Percentiles rank a stretch among this genome's conserved stretches.
phyloP scores from a whole-genome alignment of 306 rosid genomes.

The Cicer arietinum region DNA sequence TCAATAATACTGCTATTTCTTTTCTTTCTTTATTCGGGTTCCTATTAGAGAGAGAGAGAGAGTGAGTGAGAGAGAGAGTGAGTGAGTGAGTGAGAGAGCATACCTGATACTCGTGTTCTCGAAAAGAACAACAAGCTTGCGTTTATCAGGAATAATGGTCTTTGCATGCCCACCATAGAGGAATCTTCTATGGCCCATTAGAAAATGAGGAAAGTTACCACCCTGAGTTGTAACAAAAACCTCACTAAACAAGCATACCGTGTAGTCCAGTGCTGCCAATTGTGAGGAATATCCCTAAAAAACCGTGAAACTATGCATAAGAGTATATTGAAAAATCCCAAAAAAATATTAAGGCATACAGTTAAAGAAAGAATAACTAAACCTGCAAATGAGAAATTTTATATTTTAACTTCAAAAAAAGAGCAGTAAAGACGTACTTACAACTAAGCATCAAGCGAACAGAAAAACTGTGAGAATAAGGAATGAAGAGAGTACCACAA shows the following conservation, averaged over 20 bases:
- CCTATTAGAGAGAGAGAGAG: background rate
- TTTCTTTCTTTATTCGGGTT: no score
- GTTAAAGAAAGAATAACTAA: background rate
- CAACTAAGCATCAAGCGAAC: conserved; percentile 26
- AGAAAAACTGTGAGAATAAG: conserved; percentile 1
- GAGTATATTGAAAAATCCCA: conserved; percentile 34
- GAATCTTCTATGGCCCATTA: conserved; percentile 97
- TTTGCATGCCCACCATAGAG: conserved; percentile 81
- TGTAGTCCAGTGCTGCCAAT: conserved; percentile 94
- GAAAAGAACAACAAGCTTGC: conserved; percentile 79
- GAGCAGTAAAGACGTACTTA: conserved; percentile 8
- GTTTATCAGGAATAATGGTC: conserved; percentile 93
- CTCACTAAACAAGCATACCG: conserved; percentile 84
- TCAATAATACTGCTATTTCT: no score
- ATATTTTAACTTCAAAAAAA: conserved; percentile 24
- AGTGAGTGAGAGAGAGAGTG: no score
- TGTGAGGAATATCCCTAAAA: conserved; percentile 89
- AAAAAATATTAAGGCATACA: conserved; percentile 28
- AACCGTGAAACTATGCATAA: conserved; percentile 41
- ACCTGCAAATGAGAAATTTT: background rate
- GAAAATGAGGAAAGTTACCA: conserved; percentile 97
- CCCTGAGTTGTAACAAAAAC: conserved; percentile 98
- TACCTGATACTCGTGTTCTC: conserved; percentile 71
- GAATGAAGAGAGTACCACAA: conserved; percentile 37
- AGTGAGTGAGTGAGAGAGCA: background rate